Evolutionary conservation across 768 basidiomycete species (phyloP), one percentile per base, ranked within the genome.

Genomic region (Mycena latifolia): DNA sequence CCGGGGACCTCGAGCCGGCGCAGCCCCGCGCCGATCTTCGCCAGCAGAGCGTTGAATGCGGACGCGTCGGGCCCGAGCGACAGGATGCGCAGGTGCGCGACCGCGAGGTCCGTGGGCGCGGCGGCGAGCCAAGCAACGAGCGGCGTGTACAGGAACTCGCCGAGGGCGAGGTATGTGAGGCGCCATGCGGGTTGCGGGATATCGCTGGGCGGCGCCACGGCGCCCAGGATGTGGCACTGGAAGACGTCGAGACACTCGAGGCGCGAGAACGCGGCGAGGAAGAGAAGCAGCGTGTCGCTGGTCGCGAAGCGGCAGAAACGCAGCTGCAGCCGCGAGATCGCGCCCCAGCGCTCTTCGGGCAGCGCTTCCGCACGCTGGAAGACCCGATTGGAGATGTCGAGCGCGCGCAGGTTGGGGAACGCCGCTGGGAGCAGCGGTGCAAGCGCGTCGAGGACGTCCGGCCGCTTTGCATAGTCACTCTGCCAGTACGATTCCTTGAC

Each of bases 181-280:
- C 58, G 52, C 64, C 64, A 59, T 20, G 35, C 31, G 3, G 66
- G 52, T 28, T 60, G 25, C 22, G 9, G 18, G 14, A 62, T 37
- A 5, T 17, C 7, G 15, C 22, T 29, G 22, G 14, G 28, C 45
- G 8, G 3, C 33, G 18, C 24, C 14, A 15, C 33, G 17, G n/a
- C 28, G 45, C 55, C 59, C 11, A 43, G 15, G 1, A 41, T 53
- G 25, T 0, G 43, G 37, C 67, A 68, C n/a, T 55, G 67, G 31
- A 63, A 63, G 20, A 68, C 43, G 10, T 64, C 62, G 17, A 68
- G 47, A 27, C 55, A 31, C 50, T 54, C 45, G 33, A 63, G 67
- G 9, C 53, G 41, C 27, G 52, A 37, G 7, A 68, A 63, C 22
- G 43, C 17, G 27, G 55, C 56, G 45, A 68, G 33, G 67, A 68